Conservation (phyloP, 139 green algal species). For the Coccomyxa sp. region DNA sequence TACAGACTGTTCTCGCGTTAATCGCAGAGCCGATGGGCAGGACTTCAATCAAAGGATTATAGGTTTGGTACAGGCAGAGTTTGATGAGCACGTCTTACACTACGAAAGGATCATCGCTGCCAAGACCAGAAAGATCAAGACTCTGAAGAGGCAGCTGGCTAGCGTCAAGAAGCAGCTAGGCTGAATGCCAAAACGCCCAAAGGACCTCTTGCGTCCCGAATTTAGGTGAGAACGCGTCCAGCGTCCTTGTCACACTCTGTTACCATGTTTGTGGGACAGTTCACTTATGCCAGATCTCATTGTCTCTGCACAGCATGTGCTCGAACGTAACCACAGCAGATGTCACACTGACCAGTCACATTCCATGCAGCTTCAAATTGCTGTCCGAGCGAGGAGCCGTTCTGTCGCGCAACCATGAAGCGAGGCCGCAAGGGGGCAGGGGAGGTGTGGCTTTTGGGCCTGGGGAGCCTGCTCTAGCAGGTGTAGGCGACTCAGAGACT, state of each 20-base stretch:
- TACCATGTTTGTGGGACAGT: neutral
- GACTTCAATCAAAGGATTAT: neutral
- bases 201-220: neutral
- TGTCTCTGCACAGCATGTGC: neutral
- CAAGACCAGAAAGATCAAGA: neutral
- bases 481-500: neutral
- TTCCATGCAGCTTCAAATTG: neutral
- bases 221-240: neutral
- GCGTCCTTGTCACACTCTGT: neutral
- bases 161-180: conserved; percentile 1
- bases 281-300: neutral
- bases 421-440: neutral
- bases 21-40: neutral
- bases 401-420: neutral
- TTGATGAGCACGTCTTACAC: neutral
- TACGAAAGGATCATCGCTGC: conserved; percentile 1
- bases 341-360: neutral
- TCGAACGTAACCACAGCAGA: neutral
- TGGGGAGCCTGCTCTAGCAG: neutral
- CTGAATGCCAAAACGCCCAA: neutral
- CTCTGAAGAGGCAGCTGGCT: neutral
- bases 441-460: neutral
- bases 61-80: neutral
- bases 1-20: neutral
- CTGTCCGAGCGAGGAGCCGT: neutral